A percentile compares a stretch with the other conserved stretches of the same genome.
phyloP scores from a whole-genome alignment of 2,329 filamentous ascomycete genomes.

The Penicillium hesseltinei region DNA sequence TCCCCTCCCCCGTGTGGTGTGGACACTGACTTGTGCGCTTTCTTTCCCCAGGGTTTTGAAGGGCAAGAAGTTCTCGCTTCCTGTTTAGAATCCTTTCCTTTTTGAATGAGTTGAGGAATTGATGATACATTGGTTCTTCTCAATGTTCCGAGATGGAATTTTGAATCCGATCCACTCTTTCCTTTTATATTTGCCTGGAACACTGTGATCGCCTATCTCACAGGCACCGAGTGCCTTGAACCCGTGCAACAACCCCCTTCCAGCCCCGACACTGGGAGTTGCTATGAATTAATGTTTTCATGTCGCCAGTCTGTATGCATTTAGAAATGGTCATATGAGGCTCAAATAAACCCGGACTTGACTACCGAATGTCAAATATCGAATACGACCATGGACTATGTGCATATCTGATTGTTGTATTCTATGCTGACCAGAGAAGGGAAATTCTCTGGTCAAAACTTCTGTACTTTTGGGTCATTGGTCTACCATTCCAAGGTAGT shows the following conservation, averaged over 20 bases:
- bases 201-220: background rate
- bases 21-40: constrained; percentile 3
- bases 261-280: background rate
- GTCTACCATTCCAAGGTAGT: background rate
- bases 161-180: background rate
- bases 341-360: background rate
- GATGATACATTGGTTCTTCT: background rate
- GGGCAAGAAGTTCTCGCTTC: constrained; percentile 83
- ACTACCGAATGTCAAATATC: background rate
- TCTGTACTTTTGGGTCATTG: background rate
- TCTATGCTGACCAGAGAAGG: background rate
- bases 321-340: background rate
- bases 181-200: background rate
- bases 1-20: too few species aligned
- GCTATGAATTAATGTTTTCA: constrained; percentile 5
- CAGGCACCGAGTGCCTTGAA: background rate
- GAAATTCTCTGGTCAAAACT: background rate
- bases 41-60: constrained; percentile 61
- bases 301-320: constrained; percentile 3
- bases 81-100: constrained; percentile 57
- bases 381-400: background rate
- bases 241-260: background rate
- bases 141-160: background rate
- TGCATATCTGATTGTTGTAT: background rate
- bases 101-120: background rate